Evolutionary conservation across 805 yeast species (phyloP), one percentile per base, ranked within the genome.

Genomic region (Barnettozyma siamensis): DNA sequence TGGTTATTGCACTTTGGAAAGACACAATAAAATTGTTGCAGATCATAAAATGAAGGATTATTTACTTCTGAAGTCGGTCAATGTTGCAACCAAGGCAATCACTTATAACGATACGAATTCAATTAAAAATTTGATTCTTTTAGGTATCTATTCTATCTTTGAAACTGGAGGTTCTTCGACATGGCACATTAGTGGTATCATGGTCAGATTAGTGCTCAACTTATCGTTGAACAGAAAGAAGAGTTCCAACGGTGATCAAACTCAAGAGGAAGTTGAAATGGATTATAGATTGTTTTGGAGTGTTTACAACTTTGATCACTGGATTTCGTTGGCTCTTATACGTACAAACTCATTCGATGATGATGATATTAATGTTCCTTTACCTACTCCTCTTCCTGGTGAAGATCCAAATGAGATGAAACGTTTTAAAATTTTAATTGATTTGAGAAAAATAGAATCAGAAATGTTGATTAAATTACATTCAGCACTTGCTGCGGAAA

Each of bases 111-210:
- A 67, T 46, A 42, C 64, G 7, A 67, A 63, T 17, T 66, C 73
- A 2, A 61, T 74, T 2, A 64, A 62, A 43, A 62, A 71, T 38
- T 47, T 74, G 31, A 39, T 73, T 21, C 52, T 75, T 5, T 54
- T 75, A 15, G 76, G 75, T 10, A 62, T 75, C 21, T 73, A 72
- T 49, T 70, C 79, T 0, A 70, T 71, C 38, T 73, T 72, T 50
- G 77, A 74, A 46, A 70, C 72, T 10, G 55, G 66, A 31, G 76
- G 76, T 4, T 62, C 69, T 10, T 65, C 72, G 19, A 65, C 78
- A 1, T 75, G 80, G 81, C 70, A 73, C 30, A 62, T 75, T 18
- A 68, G 70, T 40, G 78, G 80, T 1, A 51, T 72, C 18, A 58
- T 73, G 24, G 60, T 70, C 46, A 55, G 80, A 48, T 44, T 72